Conservation (phyloP, 108 stramenopile genomes). For the Conticribra guillardii region DNA sequence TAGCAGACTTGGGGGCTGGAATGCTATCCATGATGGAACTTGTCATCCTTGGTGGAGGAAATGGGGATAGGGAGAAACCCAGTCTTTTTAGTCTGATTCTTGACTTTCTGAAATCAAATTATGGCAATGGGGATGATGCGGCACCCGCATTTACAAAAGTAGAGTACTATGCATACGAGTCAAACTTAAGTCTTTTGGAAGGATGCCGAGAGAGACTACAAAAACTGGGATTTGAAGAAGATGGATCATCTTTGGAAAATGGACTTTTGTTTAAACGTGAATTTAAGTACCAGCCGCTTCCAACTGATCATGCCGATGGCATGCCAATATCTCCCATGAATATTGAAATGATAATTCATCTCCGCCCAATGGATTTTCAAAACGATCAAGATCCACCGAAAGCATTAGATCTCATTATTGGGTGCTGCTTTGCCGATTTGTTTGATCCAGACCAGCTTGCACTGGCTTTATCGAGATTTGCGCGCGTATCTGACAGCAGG, state of each 20-base stretch:
- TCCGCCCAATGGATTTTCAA: slow-evolving; percentile 62
- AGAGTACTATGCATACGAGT: slow-evolving; percentile 82
- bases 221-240: slow-evolving; percentile 61
- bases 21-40: slow-evolving; percentile 76
- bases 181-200: slow-evolving; percentile 59
- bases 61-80: slow-evolving; percentile 26
- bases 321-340: slow-evolving; percentile 10
- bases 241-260: slow-evolving; percentile 1
- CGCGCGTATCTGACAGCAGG: not conserved
- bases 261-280: slow-evolving; percentile 5
- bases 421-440: slow-evolving; percentile 91
- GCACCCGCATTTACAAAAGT: slow-evolving; percentile 27
- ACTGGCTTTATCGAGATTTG: slow-evolving; percentile 54
- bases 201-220: slow-evolving; percentile 51
- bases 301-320: slow-evolving; percentile 15
- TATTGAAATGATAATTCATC: slow-evolving; percentile 54
- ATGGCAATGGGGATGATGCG: slow-evolving; percentile 8
- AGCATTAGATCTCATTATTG: slow-evolving; percentile 76
- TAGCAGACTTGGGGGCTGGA: slow-evolving; percentile 82
- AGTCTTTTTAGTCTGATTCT: slow-evolving; percentile 40
- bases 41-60: slow-evolving; percentile 56
- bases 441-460: slow-evolving; percentile 72
- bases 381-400: slow-evolving; percentile 29
- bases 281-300: not conserved
- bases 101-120: slow-evolving; percentile 3